Evolutionary conservation across 768 basidiomycete genomes (phyloP).

Genomic region (Strobilomyces dryophilus): DNA sequence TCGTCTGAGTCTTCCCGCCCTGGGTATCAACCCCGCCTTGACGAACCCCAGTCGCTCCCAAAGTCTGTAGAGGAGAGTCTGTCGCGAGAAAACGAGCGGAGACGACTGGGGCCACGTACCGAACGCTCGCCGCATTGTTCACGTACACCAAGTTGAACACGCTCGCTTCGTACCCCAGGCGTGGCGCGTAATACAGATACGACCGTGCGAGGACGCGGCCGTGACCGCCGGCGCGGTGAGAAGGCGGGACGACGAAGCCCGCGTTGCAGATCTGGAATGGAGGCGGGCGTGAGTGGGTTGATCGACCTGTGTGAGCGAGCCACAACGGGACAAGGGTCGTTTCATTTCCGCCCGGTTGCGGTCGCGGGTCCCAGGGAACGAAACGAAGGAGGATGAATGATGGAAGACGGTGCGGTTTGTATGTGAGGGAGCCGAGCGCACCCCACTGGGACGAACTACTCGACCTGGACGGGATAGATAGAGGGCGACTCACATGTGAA

Average conservation of each 20-base stretch:
- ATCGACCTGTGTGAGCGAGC: not conserved
- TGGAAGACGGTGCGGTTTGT: not conserved
- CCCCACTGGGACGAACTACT: not conserved
- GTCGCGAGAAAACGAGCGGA: not conserved
- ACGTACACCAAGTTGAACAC: conserved; percentile 92
- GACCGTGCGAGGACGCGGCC: conserved; percentile 72
- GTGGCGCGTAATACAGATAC: conserved; percentile 77
- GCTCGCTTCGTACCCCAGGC: conserved; percentile 69
- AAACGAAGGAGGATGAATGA: not conserved
- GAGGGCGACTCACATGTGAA: conserved; percentile 69
- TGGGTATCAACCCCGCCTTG: conserved; percentile 72
- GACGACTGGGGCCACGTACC: conserved; percentile 32
- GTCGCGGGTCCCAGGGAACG: not conserved
- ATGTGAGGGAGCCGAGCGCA: not conserved
- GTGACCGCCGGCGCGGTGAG: conserved; percentile 59
- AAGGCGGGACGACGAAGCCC: conserved; percentile 75
- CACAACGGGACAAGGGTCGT: not conserved
- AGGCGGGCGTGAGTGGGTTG: not conserved
- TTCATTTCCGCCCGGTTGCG: conserved; percentile 6
- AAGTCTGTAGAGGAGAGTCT: conserved; percentile 30
- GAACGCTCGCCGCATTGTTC: conserved; percentile 73
- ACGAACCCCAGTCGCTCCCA: conserved; percentile 85
- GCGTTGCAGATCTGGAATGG: conserved; percentile 73
- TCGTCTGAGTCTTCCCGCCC: conserved; percentile 66
- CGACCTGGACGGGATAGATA: not conserved